Percentiles rank a stretch among this genome's conserved stretches.
phyloP scores from a whole-genome alignment of 306 rosid genomes.

The Vicia villosa region DNA sequence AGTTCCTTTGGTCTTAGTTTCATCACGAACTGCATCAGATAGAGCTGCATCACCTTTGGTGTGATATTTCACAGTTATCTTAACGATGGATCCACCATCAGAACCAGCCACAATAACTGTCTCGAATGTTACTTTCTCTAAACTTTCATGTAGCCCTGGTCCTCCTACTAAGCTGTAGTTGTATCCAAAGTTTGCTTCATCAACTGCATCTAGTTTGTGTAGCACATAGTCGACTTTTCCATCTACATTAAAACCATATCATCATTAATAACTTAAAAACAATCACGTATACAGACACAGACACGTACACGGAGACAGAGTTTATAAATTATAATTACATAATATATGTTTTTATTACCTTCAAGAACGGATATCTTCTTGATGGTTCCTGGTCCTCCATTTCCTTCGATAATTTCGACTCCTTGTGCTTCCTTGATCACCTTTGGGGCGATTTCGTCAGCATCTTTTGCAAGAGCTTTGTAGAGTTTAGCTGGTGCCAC shows the following conservation, averaged over 20 bases:
- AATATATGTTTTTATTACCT: not conserved
- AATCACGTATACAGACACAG: no score
- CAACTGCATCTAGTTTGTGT: conserved; percentile 32
- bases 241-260: conserved; percentile 11
- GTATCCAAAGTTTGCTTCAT: conserved; percentile 27
- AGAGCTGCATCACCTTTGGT: conserved; percentile 34
- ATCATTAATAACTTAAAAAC: not conserved
- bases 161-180: conserved; percentile 43
- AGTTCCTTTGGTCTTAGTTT: conserved; percentile 16
- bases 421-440: not conserved
- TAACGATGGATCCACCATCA: conserved; percentile 41
- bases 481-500: conserved; percentile 39
- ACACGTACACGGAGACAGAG: no score
- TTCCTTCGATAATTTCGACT: conserved; percentile 45
- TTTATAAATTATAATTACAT: no score
- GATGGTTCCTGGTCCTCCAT: conserved; percentile 50
- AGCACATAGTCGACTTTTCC: conserved; percentile 1
- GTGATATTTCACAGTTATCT: conserved; percentile 10
- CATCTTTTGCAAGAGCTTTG: conserved; percentile 39
- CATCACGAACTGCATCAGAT: conserved; percentile 25
- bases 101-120: conserved; percentile 22
- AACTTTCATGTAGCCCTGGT: conserved; percentile 5
- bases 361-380: conserved; percentile 32
- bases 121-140: conserved; percentile 37
- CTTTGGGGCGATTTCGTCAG: conserved; percentile 41